Conservation (phyloP, 2,329 filamentous ascomycete genomes). For the Epichloe hybrida region DNA sequence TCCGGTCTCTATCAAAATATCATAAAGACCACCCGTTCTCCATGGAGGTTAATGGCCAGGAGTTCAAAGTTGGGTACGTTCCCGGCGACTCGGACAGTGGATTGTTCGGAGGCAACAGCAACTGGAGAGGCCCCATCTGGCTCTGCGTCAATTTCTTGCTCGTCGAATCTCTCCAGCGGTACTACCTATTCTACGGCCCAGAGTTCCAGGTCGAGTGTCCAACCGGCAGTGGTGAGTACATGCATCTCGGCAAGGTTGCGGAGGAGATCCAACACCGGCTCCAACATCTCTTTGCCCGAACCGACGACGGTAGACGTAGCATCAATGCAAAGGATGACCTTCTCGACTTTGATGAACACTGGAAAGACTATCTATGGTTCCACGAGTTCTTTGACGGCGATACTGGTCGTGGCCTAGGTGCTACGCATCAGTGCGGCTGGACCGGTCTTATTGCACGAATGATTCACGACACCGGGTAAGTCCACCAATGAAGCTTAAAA, state of each 20-base stretch:
- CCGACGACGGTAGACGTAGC: slow-evolving; percentile 73
- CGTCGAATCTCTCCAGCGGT: slow-evolving; percentile 85
- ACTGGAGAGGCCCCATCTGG: slow-evolving; percentile 95
- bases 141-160: slow-evolving; percentile 90
- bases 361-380: slow-evolving; percentile 80
- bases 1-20: slow-evolving; percentile 81
- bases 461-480: slow-evolving; percentile 94
- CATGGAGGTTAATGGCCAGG: slow-evolving; percentile 91
- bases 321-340: slow-evolving; percentile 76
- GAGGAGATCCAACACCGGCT: slow-evolving; percentile 91
- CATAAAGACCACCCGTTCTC: slow-evolving; percentile 83
- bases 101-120: slow-evolving; percentile 92
- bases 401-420: slow-evolving; percentile 73
- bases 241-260: slow-evolving; percentile 90
- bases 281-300: slow-evolving; percentile 78
- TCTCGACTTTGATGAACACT: slow-evolving; percentile 82
- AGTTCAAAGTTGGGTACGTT: slow-evolving; percentile 77
- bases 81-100: slow-evolving; percentile 94
- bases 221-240: slow-evolving; percentile 81
- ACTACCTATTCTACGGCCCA: slow-evolving; percentile 91
- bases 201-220: slow-evolving; percentile 85
- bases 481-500: slow-evolving; percentile 5
- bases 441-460: slow-evolving; percentile 90
- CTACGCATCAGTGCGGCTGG: slow-evolving; percentile 93
- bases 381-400: slow-evolving; percentile 97